Evolutionary conservation across 305 asterid genomes (phyloP).

Genomic region (Rubia balearica): DNA sequence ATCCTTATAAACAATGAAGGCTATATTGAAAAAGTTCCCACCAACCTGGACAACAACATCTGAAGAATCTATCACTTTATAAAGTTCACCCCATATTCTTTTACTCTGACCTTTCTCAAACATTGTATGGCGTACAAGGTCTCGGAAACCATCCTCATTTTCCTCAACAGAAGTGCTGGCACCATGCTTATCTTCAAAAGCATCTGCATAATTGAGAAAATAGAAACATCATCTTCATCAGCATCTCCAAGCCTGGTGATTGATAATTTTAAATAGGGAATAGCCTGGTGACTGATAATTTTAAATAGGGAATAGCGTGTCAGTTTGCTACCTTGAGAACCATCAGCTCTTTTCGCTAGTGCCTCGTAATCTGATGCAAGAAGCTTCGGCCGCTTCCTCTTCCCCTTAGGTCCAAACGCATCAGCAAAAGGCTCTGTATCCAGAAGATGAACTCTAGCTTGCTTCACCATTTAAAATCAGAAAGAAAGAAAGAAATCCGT

Average conservation of each 20-base stretch:
- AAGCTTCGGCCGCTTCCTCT: slow-evolving; percentile 80
- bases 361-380: slow-evolving; percentile 67
- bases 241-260: not conserved
- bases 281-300: not conserved
- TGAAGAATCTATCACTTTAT: slow-evolving; percentile 93
- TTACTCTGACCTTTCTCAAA: slow-evolving; percentile 98
- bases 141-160: slow-evolving; percentile 76
- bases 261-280: not conserved
- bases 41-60: slow-evolving; percentile 89
- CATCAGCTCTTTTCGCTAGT: slow-evolving; percentile 65
- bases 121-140: slow-evolving; percentile 87
- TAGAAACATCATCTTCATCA: not conserved
- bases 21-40: not conserved
- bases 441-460: slow-evolving; percentile 90
- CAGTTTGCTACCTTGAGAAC: slow-evolving; percentile 67
- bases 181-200: slow-evolving; percentile 68
- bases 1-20: not conserved
- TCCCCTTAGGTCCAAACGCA: slow-evolving; percentile 80
- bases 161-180: slow-evolving; percentile 52
- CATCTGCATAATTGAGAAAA: slow-evolving; percentile 33
- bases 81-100: slow-evolving; percentile 98
- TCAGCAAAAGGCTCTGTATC: slow-evolving; percentile 86
- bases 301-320: not conserved
- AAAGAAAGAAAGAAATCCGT: not conserved
- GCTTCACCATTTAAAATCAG: slow-evolving; percentile 38